Evolutionary conservation across 1,284 basidiomycete species (phyloP).

Genomic region (Pseudozyma flocculosa): DNA sequence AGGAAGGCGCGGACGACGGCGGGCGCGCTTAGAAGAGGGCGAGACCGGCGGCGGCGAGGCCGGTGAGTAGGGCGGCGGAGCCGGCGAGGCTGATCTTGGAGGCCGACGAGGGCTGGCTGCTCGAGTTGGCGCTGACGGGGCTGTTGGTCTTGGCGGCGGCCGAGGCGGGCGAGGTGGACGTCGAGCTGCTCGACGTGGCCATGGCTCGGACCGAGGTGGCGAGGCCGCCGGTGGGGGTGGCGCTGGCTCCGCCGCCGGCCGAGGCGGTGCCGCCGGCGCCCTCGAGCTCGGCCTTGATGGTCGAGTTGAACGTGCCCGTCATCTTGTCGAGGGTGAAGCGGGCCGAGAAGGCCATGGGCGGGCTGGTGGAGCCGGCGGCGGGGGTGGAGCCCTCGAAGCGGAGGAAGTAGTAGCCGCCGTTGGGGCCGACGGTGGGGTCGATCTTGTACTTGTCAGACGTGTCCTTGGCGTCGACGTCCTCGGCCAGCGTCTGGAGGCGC

Average conservation of each 20-base stretch:
- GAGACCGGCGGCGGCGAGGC: too few species aligned
- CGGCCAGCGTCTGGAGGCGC: constrained; percentile 45
- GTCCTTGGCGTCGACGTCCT: constrained; percentile 16
- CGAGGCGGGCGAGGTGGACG: constrained; percentile 12
- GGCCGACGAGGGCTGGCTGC: too few species aligned
- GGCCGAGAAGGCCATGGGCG: constrained; percentile 51
- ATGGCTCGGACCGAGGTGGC: constrained; percentile 3
- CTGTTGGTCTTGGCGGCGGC: constrained; percentile 61
- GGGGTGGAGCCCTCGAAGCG: constrained; percentile 45
- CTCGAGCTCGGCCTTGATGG: constrained; percentile 21
- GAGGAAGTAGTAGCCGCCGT: constrained; percentile 49
- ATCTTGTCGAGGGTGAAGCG: constrained; percentile 42
- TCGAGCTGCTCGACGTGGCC: background rate
- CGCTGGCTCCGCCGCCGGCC: constrained; percentile 8
- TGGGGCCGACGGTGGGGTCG: constrained; percentile 31
- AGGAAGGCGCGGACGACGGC: too few species aligned
- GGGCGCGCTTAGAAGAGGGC: too few species aligned
- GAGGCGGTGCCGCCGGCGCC: constrained; percentile 17
- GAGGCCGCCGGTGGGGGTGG: constrained; percentile 5
- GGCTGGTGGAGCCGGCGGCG: constrained; percentile 18
- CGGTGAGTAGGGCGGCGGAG: too few species aligned
- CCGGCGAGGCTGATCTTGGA: too few species aligned
- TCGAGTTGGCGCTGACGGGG: constrained; percentile 69
- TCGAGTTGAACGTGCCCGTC: constrained; percentile 46
- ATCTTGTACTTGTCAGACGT: constrained; percentile 24